Evolutionary conservation across 176 grass and related monocot species (phyloP).

Genomic region (Zoysia japonica): DNA sequence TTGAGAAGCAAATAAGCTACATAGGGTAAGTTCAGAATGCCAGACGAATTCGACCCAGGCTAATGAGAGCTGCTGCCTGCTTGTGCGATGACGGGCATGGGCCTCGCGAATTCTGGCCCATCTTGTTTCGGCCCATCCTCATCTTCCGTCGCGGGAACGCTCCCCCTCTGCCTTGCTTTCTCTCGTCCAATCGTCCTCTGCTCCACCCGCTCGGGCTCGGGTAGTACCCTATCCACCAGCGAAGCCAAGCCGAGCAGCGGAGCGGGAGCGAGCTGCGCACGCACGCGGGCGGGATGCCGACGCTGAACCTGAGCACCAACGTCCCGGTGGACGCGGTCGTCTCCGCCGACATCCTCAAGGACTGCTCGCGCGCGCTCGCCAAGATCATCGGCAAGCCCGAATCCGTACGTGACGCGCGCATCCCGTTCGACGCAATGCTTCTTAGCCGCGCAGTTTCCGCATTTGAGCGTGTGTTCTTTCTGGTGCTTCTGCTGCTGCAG

Average conservation of each 20-base stretch:
- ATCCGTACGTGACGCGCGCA: slow-evolving; percentile 49
- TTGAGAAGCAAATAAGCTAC: too few relatives aligned
- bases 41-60: too few relatives aligned
- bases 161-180: too few relatives aligned
- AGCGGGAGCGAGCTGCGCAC: background rate
- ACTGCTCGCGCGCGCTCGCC: slow-evolving; percentile 70
- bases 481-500: slow-evolving; percentile 35
- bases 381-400: slow-evolving; percentile 95
- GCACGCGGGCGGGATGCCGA: slow-evolving; percentile 54
- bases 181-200: background rate
- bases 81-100: too few relatives aligned
- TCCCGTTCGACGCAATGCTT: slow-evolving; percentile 43
- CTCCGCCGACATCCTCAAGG: slow-evolving; percentile 87
- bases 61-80: too few relatives aligned
- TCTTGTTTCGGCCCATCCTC: background rate
- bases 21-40: too few relatives aligned
- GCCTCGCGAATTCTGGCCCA: background rate
- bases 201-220: slow-evolving; percentile 11
- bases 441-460: background rate
- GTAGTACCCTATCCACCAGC: background rate
- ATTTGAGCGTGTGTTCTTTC: background rate
- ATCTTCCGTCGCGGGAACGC: too few relatives aligned
- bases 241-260: background rate
- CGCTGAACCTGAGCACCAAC: slow-evolving; percentile 85
- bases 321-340: slow-evolving; percentile 84